These are phyloP conservation scores for Canna indica DNA, from an alignment of 176 grass and related monocot genomes.

Conservation along the genomic window DNA sequence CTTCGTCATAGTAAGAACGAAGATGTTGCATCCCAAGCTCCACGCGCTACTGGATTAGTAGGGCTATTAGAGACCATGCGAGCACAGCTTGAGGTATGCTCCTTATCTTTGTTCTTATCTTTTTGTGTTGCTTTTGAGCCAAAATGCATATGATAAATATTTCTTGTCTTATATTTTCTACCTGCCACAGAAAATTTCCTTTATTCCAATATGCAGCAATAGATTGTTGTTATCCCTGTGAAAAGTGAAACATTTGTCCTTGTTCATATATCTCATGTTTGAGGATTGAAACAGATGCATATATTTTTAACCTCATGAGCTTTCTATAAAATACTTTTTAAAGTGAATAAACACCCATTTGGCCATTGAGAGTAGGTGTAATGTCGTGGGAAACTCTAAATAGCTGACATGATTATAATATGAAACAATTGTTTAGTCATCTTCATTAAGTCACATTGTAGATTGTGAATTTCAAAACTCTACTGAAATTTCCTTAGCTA, in stretches of 20 bases:
- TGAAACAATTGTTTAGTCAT: too few relatives aligned
- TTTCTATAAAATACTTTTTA: not conserved
- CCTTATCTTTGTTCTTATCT: conserved; percentile 20
- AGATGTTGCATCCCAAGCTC: conserved; percentile 36
- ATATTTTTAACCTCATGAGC: not conserved
- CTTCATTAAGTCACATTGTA: not conserved
- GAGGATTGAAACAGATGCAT: not conserved
- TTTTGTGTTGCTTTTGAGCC: conserved; percentile 1
- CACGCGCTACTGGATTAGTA: conserved; percentile 72
- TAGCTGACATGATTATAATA: not conserved
- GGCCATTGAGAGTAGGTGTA: not conserved
- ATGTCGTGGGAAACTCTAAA: not conserved
- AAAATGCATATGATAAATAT: not conserved
- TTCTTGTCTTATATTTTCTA: not conserved
- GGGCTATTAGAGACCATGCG: conserved; percentile 89
- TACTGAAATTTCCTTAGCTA: not conserved
- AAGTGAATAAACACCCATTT: not conserved
- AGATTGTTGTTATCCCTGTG: not conserved
- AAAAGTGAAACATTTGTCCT: not conserved
- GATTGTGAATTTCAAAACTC: not conserved
- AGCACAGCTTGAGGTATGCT: conserved; percentile 79
- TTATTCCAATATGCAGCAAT: not conserved
- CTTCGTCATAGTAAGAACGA: conserved; percentile 87
- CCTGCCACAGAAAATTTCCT: not conserved
- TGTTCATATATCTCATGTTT: not conserved